A percentile compares a stretch with the other conserved stretches of the same genome.
Conservation (phyloP, 2,329 filamentous ascomycete genomes). For the Sporothrix euskadiensis region DNA sequence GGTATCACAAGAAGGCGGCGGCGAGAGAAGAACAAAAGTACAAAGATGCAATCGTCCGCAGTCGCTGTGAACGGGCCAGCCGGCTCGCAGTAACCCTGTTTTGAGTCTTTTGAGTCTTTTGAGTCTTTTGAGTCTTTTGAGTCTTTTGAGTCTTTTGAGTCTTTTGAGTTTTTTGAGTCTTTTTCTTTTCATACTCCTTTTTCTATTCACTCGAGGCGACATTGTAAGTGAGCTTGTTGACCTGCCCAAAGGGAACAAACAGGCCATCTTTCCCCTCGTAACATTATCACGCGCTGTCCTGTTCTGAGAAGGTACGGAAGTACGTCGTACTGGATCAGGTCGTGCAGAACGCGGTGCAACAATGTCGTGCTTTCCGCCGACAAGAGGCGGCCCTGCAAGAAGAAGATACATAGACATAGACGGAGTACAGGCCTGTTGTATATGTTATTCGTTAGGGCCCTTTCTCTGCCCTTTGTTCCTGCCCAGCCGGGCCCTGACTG, state of each 20-base stretch:
- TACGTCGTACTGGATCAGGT: background rate
- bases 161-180: background rate
- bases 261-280: background rate
- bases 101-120: background rate
- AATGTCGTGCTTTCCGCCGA: too few species aligned
- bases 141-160: background rate
- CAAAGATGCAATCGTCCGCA: background rate
- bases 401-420: background rate
- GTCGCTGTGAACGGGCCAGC: background rate
- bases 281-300: background rate
- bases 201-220: background rate
- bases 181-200: background rate
- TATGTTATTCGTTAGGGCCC: background rate
- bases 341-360: background rate
- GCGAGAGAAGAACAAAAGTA: background rate
- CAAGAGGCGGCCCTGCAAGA: background rate
- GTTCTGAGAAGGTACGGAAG: background rate
- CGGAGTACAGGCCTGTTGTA: background rate
- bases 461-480: background rate
- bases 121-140: background rate
- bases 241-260: background rate
- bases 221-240: background rate
- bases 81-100: constrained; percentile 10
- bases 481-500: background rate
- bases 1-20: background rate